Conservation (phyloP, 495 filamentous ascomycete species). For the Penicillium cosmopolitanum region DNA sequence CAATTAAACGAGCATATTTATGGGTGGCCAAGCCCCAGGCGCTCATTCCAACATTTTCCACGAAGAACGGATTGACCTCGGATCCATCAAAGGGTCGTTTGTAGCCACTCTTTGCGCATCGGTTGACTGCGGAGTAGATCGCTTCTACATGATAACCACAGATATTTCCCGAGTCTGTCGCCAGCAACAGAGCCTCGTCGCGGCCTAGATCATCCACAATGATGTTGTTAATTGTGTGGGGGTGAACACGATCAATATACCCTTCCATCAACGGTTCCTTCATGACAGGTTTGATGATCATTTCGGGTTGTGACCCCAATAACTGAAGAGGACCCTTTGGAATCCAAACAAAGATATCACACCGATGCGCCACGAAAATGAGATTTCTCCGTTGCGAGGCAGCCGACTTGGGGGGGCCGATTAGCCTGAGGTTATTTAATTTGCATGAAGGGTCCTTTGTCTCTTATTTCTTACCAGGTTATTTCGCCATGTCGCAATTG, state of each 20-base stretch:
- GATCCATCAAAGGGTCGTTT: constrained; percentile 31
- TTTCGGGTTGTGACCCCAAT: constrained; percentile 60
- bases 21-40: constrained; percentile 94
- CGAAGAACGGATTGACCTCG: constrained; percentile 63
- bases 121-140: constrained; percentile 51
- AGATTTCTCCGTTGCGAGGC: constrained; percentile 65
- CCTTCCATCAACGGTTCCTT: constrained; percentile 53
- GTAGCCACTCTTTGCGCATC: constrained; percentile 29
- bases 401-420: constrained; percentile 42
- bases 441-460: background rate
- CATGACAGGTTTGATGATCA: constrained; percentile 67
- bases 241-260: constrained; percentile 55
- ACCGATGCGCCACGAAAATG: constrained; percentile 75
- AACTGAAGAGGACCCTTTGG: constrained; percentile 68
- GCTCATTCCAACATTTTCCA: constrained; percentile 71
- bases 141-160: constrained; percentile 73
- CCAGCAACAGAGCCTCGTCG: constrained; percentile 76
- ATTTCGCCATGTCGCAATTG: constrained; percentile 48
- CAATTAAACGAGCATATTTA: constrained; percentile 74
- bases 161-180: constrained; percentile 89
- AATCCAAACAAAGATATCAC: constrained; percentile 73
- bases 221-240: constrained; percentile 79
- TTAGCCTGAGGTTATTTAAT: constrained; percentile 1
- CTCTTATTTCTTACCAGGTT: constrained; percentile 48
- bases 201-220: constrained; percentile 78